A percentile compares a stretch with the other conserved stretches of the same genome.
Evolutionary conservation across 129 eudicot genomes (phyloP).

Genomic region (Pseudognaphalium luteoalbum): DNA sequence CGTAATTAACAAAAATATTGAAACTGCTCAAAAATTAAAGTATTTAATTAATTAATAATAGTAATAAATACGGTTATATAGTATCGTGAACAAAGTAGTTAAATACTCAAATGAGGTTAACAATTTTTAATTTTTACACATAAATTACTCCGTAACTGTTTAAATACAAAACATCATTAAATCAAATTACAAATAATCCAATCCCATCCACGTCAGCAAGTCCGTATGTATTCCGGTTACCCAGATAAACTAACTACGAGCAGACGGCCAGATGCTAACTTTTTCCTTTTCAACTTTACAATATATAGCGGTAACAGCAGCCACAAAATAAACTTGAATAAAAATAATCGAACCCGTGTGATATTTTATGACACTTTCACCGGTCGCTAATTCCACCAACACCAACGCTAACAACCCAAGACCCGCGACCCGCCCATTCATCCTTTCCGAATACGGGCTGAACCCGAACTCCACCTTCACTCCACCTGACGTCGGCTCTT

Average conservation of each 20-base stretch:
- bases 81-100: too few species aligned
- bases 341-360: constrained; percentile 79
- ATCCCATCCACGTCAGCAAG: not conserved
- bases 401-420: constrained; percentile 78
- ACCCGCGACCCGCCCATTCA: constrained; percentile 72
- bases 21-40: too few species aligned
- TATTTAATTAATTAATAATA: too few species aligned
- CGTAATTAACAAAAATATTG: too few species aligned
- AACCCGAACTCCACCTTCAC: constrained; percentile 93
- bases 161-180: not conserved
- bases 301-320: constrained; percentile 74
- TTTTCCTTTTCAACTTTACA: constrained; percentile 77
- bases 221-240: not conserved
- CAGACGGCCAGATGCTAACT: constrained; percentile 78
- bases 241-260: not conserved
- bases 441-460: constrained; percentile 81
- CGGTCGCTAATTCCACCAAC: constrained; percentile 86
- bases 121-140: too few species aligned
- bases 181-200: not conserved
- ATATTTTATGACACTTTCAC: constrained; percentile 67
- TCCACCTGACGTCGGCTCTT: constrained; percentile 77
- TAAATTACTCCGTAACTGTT: not conserved
- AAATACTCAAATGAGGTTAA: too few species aligned
- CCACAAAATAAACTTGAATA: constrained; percentile 79
- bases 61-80: too few species aligned